Evolutionary conservation across 1,139 yeast species (phyloP).

Genomic region (Kodamaea derodonti): DNA sequence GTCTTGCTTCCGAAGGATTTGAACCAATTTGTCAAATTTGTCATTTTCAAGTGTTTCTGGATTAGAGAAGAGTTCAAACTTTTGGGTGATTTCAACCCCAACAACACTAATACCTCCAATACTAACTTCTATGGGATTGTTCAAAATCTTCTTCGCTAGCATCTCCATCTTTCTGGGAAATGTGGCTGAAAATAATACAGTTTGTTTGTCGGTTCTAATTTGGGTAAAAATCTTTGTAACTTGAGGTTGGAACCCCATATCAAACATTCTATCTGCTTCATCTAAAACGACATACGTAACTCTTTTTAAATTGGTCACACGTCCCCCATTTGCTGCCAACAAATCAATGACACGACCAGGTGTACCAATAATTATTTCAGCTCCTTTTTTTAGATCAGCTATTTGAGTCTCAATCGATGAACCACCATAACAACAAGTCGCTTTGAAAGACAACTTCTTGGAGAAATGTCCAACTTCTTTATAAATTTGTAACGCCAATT

Average conservation of each 20-base stretch:
- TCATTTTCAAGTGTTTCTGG: conserved; percentile 20
- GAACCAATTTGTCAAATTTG: conserved; percentile 47
- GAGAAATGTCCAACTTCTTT: conserved; percentile 64
- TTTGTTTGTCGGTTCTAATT: conserved; percentile 83
- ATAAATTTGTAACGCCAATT: conserved; percentile 79
- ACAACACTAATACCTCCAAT: conserved; percentile 85
- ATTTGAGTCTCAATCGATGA: conserved; percentile 80
- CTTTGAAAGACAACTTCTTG: conserved; percentile 39
- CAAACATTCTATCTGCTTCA: conserved; percentile 97
- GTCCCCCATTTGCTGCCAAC: conserved; percentile 77
- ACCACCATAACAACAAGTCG: conserved; percentile 93
- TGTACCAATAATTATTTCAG: conserved; percentile 84
- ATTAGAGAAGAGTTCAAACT: conserved; percentile 53
- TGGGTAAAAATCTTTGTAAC: conserved; percentile 76
- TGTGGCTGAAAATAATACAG: conserved; percentile 93
- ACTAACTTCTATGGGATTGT: conserved; percentile 67
- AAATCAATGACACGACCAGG: conserved; percentile 95
- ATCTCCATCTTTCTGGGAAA: conserved; percentile 79
- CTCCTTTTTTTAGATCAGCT: conserved; percentile 72
- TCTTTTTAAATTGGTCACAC: conserved; percentile 64
- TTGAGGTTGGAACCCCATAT: conserved; percentile 97
- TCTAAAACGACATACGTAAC: conserved; percentile 84
- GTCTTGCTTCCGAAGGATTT: conserved; percentile 43
- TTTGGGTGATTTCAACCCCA: conserved; percentile 75
- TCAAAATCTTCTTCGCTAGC: conserved; percentile 62